phyloP scores from a whole-genome alignment of 2,329 filamentous ascomycete genomes.

The Alternaria gansuensis region DNA sequence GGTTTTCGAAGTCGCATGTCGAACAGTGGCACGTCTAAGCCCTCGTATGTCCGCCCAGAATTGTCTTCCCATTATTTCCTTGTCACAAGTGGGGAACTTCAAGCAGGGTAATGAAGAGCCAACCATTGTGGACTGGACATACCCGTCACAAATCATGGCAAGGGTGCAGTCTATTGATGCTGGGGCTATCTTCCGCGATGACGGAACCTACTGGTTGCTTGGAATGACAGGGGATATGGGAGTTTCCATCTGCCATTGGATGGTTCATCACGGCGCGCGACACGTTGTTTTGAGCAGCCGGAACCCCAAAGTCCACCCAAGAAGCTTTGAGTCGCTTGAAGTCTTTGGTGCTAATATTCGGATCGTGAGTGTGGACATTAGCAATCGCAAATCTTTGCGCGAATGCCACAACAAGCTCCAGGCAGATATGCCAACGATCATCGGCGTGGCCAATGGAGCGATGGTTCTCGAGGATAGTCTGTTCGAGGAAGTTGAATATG shows the following conservation, averaged over 20 bases:
- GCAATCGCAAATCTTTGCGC: slow-evolving; percentile 7
- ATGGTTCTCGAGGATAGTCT: slow-evolving; percentile 29
- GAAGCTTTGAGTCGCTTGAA: slow-evolving; percentile 15
- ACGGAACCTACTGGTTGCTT: slow-evolving; percentile 35
- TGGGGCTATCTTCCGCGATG: slow-evolving; percentile 4
- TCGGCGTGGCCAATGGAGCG: slow-evolving; percentile 27
- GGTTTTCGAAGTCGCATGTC: slow-evolving; percentile 1
- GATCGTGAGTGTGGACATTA: slow-evolving; percentile 13
- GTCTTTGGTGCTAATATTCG: slow-evolving; percentile 3
- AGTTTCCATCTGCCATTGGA: slow-evolving; percentile 24
- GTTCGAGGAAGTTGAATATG: slow-evolving; percentile 18
- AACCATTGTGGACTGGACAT: slow-evolving; percentile 14
- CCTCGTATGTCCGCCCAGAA: background rate
- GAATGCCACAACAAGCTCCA: background rate
- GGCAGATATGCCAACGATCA: slow-evolving; percentile 18
- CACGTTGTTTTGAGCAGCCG: slow-evolving; percentile 29
- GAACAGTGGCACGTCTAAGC: background rate
- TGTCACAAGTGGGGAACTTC: slow-evolving; percentile 1
- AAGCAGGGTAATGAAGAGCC: background rate
- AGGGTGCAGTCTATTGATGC: slow-evolving; percentile 14
- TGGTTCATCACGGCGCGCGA: slow-evolving; percentile 30
- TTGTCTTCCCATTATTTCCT: slow-evolving; percentile 4
- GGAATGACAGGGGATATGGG: slow-evolving; percentile 38
- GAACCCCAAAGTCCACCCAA: slow-evolving; percentile 30
- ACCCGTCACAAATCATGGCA: background rate